Base-by-base conservation (phyloP, 2,329 filamentous ascomycete genomes). In the Clathrospora elynae region DNA sequence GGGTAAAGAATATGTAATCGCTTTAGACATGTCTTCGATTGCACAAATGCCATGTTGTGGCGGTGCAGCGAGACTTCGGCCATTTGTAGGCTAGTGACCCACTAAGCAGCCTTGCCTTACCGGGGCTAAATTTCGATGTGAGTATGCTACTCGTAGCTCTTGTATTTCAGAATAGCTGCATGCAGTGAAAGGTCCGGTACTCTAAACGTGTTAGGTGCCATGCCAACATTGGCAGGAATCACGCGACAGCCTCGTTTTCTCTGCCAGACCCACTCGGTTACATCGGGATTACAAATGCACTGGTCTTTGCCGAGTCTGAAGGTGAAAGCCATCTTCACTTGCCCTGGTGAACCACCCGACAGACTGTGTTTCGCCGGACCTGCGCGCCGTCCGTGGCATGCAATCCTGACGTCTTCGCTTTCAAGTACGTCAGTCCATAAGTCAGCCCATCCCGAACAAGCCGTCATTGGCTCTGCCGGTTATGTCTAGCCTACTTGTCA, bases 211-310 rank as follows among this genome's bases (percentile, higher is more conserved):
- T n/a, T 14, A 17, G 4, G 5, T 30, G 4, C n/a, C 28, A 30
- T 12, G 17, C n/a, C n/a, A n/a, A n/a, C n/a, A n/a, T n/a, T n/a
- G n/a, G n/a, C n/a, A n/a, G n/a, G n/a, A n/a, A 13, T 34, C 29
- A 47, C 35, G 45, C 42, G 25, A 28, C 12, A 29, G 6, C 18
- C 24, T 35, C 42, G 42, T 17, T 40, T 30, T 40, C 38, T 30
- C 18, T 23, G 32, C 32, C 19, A 16, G 38, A 35, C 39, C 39
- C 39, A 43, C 44, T 20, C 23, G 23, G 13, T 29, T 20, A 30
- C 22, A 6, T 11, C 3, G 14, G 19, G 44, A 34, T 47, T 47
- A 47, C 40, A 47, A 47, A 47, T 47, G 30, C 44, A 13, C 17
- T n/a, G n/a, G n/a, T n/a, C n/a, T n/a, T n/a, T n/a, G n/a, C n/a